Evolutionary conservation across 352 stramenopile species (phyloP), one percentile per base, ranked within the genome.

Genomic region (Aphanomyces cochlioides): DNA sequence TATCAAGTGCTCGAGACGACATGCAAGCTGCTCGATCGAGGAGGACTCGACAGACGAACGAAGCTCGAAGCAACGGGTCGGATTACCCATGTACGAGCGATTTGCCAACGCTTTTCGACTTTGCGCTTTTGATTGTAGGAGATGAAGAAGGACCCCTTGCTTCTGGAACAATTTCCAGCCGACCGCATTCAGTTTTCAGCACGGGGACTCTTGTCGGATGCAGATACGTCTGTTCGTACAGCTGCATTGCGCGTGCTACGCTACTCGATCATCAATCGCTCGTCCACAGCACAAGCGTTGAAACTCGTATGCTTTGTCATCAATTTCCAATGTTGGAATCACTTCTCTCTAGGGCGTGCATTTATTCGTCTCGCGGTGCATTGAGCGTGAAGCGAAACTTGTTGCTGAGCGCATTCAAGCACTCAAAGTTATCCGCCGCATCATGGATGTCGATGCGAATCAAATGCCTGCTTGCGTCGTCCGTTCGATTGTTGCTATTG

Each of bases 361-460:
- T 1, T 72, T 96, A 19, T 96, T 95, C 64, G 79, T 96, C 10
- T 87, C 95, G 15, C 78, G 88, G 3, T 86, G 87, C 4, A 79
- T 96, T 72, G 88, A 96, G 68, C 80, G 85, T n/a, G 89, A 96
- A 67, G 81, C 93, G 53, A 94, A 95, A 67, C 81, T 93, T 41
- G 67, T 96, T 19, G 80, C 84, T 0, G 89, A 96, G 73, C 82
- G 89, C 19, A 79, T 96, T 0, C 88, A 96, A 66, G 89, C 89
- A 19, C 77, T 96, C 5, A 96, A 96, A 66, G 83, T 95, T 7
- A 84, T 92, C 40, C 82, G 89, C 0, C 78, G 88, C 13, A 80
- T 96, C 54, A 88, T 94, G 75, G 86, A 96, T 48, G 90, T 96
- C 65, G 88, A 96, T 56, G 85, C 82, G 21, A 81, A 81, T 17